Evolutionary conservation across 2,329 filamentous ascomycete species (phyloP).

Genomic region (Aquanectria penicillioides): DNA sequence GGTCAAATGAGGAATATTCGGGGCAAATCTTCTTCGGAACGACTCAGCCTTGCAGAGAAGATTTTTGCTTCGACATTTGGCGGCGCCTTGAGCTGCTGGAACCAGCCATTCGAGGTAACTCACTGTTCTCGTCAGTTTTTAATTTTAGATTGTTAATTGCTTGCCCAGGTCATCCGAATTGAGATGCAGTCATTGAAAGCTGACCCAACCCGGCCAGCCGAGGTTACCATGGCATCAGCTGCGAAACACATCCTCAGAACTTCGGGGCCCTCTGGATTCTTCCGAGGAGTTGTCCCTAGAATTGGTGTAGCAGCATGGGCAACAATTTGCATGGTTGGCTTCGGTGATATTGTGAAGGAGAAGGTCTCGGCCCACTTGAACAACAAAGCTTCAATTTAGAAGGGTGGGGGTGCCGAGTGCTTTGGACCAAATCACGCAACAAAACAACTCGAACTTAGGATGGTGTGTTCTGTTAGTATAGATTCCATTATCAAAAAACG

Average conservation of each 20-base stretch:
- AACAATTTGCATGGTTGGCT: slow-evolving; percentile 20
- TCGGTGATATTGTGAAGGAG: slow-evolving; percentile 16
- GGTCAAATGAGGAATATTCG: neutral
- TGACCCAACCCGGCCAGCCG: slow-evolving; percentile 3
- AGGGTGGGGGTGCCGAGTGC: too few relatives aligned
- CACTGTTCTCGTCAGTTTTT: accelerated
- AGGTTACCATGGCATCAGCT: slow-evolving; percentile 15
- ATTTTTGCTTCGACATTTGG: slow-evolving; percentile 17
- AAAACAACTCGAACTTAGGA: too few relatives aligned
- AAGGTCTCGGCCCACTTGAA: neutral
- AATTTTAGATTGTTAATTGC: neutral
- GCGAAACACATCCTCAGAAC: slow-evolving; percentile 6
- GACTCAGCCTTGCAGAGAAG: slow-evolving; percentile 10
- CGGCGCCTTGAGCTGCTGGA: slow-evolving; percentile 20
- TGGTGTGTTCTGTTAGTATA: too few relatives aligned
- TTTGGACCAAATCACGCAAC: too few relatives aligned
- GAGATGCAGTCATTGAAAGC: slow-evolving; percentile 27
- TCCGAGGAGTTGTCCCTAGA: slow-evolving; percentile 18
- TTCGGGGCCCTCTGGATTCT: slow-evolving; percentile 15
- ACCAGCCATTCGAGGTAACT: slow-evolving; percentile 21
- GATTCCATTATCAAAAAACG: too few relatives aligned
- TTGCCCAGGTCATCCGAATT: slow-evolving; percentile 9
- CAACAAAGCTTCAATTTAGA: neutral
- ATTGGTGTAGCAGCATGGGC: slow-evolving; percentile 21
- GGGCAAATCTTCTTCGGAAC: slow-evolving; percentile 3